Evolutionary conservation across 2,329 filamentous ascomycete genomes (phyloP), one percentile per base, ranked within the genome.

Genomic region (Phialemoniopsis sp.): DNA sequence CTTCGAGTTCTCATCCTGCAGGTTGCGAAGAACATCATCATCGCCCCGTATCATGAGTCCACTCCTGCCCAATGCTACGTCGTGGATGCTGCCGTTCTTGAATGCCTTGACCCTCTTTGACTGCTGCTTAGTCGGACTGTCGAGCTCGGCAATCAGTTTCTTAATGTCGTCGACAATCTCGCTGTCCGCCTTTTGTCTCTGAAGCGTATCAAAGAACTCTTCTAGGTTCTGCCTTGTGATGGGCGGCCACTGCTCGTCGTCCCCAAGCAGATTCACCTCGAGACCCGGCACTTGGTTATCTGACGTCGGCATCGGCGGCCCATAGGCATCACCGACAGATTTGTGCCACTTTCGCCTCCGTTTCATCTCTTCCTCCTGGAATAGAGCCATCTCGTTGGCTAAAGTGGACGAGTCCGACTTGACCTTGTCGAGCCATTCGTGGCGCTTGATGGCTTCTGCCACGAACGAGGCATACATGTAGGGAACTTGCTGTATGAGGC

Each of bases 61-160:
- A 48, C 87, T 94, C 53, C 85, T 81, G n/a, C 89, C 89, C 45
- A 96, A 76, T 3, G 80, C 80, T n/a, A 85, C 84, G 57, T 97
- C 93, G 53, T 96, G 89, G 29, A 97, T 78, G 56, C 93, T 97
- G 13, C 93, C 93, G 56, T 94, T 93, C 58, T 96, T 96, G 70
- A 98, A 97, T 5, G 89, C 89, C 59, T 91, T 95, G 7, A 93
- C 79, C 41, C 89, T 80, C 60, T 89, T 90, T 44, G 83, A 79
- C 56, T 95, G 90, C 58, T 93, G 88, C 51, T 85, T 89, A 1
- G 88, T 93, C 3, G 91, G 89, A 40, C 77, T 80, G 56, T 83
- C 83, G 13, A 97, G 72, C 39, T 95, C 89, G 44, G 82, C 81
- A 43, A 94, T 76, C 14, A 89, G 77, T 54, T 89, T 87, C 4